These are phyloP conservation scores for Fusarium lateritium DNA, from an alignment of 2,329 filamentous ascomycete species.

Conservation along the genomic window DNA sequence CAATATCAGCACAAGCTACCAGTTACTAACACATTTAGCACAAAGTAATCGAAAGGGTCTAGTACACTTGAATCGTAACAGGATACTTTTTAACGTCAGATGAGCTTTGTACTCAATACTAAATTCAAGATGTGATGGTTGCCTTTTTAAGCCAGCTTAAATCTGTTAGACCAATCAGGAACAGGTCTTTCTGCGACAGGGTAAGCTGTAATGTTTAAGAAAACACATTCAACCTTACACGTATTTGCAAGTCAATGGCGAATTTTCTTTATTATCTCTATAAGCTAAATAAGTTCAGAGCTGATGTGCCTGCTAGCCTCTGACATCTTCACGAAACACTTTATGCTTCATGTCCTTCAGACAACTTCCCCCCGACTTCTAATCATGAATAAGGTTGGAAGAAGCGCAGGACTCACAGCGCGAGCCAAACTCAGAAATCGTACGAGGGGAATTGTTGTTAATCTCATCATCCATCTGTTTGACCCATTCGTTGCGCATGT, in stretches of 20 bases:
- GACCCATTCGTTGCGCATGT: slow-evolving; percentile 20
- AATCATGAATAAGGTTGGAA: background rate
- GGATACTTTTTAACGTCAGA: too few relatives aligned
- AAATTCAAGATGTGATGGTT: slow-evolving; percentile 12
- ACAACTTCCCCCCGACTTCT: background rate
- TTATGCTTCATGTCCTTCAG: background rate
- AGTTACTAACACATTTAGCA: too few relatives aligned
- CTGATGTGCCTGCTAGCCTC: background rate
- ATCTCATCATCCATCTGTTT: background rate
- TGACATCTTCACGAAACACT: background rate
- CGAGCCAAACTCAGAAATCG: background rate
- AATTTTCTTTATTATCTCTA: background rate
- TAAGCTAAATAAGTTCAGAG: too few relatives aligned
- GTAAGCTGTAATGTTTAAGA: background rate
- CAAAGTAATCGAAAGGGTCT: too few relatives aligned
- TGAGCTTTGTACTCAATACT: too few relatives aligned
- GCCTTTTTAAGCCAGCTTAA: slow-evolving; percentile 30
- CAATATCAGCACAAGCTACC: too few relatives aligned
- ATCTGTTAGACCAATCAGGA: slow-evolving; percentile 31
- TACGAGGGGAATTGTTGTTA: background rate
- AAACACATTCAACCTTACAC: too few relatives aligned
- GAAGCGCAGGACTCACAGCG: background rate
- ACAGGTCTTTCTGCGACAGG: background rate
- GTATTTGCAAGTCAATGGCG: too few relatives aligned
- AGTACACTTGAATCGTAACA: too few relatives aligned